Evolutionary conservation across 75 land plant genomes (phyloP), one percentile per base, ranked within the genome.

Genomic region (Gnetum montanum): DNA sequence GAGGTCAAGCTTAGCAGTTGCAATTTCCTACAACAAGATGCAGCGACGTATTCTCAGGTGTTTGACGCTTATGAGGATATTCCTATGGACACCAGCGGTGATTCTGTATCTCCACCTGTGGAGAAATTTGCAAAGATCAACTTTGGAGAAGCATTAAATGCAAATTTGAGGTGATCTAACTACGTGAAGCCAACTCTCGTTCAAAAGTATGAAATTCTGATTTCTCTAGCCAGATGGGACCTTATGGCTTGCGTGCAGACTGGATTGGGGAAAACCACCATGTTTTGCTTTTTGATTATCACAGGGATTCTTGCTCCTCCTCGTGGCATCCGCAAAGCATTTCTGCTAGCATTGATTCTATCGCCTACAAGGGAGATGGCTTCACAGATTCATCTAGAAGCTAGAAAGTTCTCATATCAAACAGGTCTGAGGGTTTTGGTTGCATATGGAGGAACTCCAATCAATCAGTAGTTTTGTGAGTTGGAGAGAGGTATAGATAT

Each of bases 161-260:
- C 61, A 43, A 88, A 88, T 54, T 73, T 88, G n/a, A 31, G 52
- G 64, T 57, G 89, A 62, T 88, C 89, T 68, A 72, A 70, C 70
- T 88, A 80, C 51, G 74, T 73, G 54, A 84, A 69, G 68, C 94
- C 94, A 3, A 88, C 94, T 2, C 89, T 89, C 1, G 79, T 88
- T 7, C 94, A 88, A 70, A 73, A 73, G 54, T 71, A 89, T 37
- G 90, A 90, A 8, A 90, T 86, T 24, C 96, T 86, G 7, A 77
- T 90, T 5, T 60, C 79, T 6, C 25, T 90, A 25, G 76, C 62
- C 6, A 90, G 96, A 20, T 40, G 91, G 29, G 96, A 90, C 54
- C 35, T 90, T 61, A 90, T 90, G 96, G 91, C 91, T 10, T 85
- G 96, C 54, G 96, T 90, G 1, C 96, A 90, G 70, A 90, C 95